Evolutionary conservation across 257 asterid species (phyloP), one percentile per base, ranked within the genome.

Genomic region (Verbascum thapsus): DNA sequence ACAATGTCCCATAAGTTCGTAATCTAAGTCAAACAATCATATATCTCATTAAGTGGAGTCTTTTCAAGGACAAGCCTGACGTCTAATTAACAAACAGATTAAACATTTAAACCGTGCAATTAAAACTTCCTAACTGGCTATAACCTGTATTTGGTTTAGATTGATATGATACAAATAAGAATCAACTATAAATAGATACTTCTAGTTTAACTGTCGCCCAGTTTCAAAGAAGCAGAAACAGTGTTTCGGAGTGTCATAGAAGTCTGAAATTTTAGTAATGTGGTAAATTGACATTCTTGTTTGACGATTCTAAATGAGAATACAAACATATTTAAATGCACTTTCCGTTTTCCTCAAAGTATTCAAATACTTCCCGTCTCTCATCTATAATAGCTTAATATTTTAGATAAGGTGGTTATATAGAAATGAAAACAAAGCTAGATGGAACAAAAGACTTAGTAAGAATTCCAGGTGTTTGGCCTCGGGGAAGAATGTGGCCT

Each of bases 1-100:
- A 91, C 95, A 69, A 82, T 67, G 65, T 85, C 95, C 91, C 94
- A 76, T 11, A 91, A 80, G 70, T 67, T 86, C 34, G 43, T 18
- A 74, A 91, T 67, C 98, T 91, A 64, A 62, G 69, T 53, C 63
- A 37, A 67, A 76, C 69, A 68, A 56, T 47, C 57, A 45, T 19
- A 70, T 52, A 64, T 58, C 49, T 35, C 68, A 58, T 78, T 39
- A 70, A 63, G 61, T n/a, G 42, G 64, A 42, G 19, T 41, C 61
- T 8, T 51, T 42, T 15, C n/a, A 13, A 26, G 53, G 56, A 54
- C 13, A 59, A 50, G 50, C n/a, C 64, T 35, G 32, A 50, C 30
- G 12, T 16, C 64, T 45, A 53, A 32, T 38, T 52, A 56, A 30
- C 10, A 58, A 65, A 26, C 20, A 51, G 15, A 59, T 49, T 15